Evolutionary conservation across 371 early-diverging fungal species (phyloP).

Genomic region (Mortierella sp.): DNA sequence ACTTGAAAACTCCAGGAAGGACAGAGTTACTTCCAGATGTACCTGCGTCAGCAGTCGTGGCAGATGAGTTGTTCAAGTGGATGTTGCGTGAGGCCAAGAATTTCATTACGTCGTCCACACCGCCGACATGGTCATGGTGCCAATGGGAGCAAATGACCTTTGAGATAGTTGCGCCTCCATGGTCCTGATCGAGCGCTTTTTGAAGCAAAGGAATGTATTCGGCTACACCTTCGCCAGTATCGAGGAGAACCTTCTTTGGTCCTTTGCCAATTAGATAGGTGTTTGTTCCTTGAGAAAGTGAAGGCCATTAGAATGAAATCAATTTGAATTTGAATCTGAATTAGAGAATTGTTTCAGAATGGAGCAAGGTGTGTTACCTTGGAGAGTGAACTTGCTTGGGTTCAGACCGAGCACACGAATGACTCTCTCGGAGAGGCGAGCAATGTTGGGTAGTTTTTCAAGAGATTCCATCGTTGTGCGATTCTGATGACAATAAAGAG

Average conservation of each 20-base stretch:
- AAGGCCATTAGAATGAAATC: neutral
- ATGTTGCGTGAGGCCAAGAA: conserved; percentile 52
- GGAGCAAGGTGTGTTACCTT: conserved; percentile 59
- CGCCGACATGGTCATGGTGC: conserved; percentile 88
- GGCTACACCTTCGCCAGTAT: conserved; percentile 85
- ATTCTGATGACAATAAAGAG: no score
- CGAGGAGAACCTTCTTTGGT: conserved; percentile 75
- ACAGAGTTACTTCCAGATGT: conserved; percentile 31
- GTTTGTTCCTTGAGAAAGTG: conserved; percentile 76
- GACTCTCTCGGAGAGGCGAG: conserved; percentile 63
- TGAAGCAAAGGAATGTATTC: conserved; percentile 72
- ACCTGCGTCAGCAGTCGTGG: conserved; percentile 37
- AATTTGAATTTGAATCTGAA: no score
- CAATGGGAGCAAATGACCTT: conserved; percentile 88
- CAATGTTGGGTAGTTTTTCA: conserved; percentile 58
- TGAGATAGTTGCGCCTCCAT: conserved; percentile 66
- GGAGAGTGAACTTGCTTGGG: conserved; percentile 81
- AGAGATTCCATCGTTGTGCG: conserved; percentile 33
- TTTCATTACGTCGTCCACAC: conserved; percentile 66
- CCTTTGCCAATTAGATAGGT: conserved; percentile 91
- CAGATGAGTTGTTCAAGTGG: conserved; percentile 22
- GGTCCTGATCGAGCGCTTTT: conserved; percentile 62
- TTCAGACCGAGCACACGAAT: conserved; percentile 77
- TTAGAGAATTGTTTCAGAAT: neutral
- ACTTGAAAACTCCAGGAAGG: conserved; percentile 44